Evolutionary conservation across 805 yeast genomes (phyloP), one percentile per base, ranked within the genome.

Genomic region (Komagataella mondaviorum): DNA sequence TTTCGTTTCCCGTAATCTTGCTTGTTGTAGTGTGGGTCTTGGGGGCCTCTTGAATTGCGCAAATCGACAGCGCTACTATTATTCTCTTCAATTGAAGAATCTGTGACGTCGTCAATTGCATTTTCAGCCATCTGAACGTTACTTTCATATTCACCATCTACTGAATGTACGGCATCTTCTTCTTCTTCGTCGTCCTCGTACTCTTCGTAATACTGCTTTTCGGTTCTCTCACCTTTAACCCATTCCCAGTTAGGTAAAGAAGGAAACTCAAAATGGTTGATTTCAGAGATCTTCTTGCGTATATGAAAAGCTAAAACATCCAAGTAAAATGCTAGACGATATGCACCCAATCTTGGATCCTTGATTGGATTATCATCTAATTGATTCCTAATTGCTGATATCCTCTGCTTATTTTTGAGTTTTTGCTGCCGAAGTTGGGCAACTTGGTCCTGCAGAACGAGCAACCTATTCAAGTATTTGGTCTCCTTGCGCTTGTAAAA

Each of bases 371-470:
- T 30, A 10, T 30, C 39, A 14, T 30, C 39, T 14, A 18, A 23
- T 10, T 23, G 51, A 18, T 44, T 23, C 20, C 52, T 53, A 14
- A 57, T 48, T 23, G 48, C 51, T 22, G 47, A 43, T 22, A 55
- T 49, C 48, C 53, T 56, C 10, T 51, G 53, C 49, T 61, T 56
- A 8, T 67, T 60, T 47, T 55, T 52, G 23, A 55, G 50, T 52
- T 67, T 71, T 52, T 81, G 86, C 47, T 81, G 83, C 47, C 77
- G 71, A 51, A 85, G 61, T 57, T 81, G 83, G 52, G 73, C 74
- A 47, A 88, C 61, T 63, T 88, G 96, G 56, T 78, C 85, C 60
- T 84, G 85, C 20, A 88, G 60, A 3, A 82, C 59, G 10, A 80
- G 63, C 56, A 75, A 83, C 52, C 91, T 69, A 52, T 77, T 78